Conservation (phyloP, 352 stramenopile species). For the Pythium dissimile region DNA sequence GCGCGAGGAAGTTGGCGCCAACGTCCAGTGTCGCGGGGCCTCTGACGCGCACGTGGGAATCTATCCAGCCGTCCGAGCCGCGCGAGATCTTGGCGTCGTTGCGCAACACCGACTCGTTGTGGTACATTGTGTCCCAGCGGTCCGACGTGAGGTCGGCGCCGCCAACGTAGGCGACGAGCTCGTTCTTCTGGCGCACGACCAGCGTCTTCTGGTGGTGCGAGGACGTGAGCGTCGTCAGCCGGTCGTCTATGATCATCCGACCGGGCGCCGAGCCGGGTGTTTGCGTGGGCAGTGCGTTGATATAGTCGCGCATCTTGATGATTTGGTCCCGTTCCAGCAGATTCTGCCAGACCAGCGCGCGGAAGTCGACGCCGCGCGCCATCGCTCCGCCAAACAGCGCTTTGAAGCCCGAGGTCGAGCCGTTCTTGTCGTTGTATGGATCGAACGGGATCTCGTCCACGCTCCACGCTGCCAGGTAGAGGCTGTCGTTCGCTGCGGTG, state of each 20-base stretch:
- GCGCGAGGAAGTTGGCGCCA: slow-evolving; percentile 43
- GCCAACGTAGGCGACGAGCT: slow-evolving; percentile 44
- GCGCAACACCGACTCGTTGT: slow-evolving; percentile 43
- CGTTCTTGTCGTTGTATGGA: slow-evolving; percentile 27
- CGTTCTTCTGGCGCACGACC: slow-evolving; percentile 23
- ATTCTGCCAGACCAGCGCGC: slow-evolving; percentile 64
- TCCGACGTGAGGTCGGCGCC: slow-evolving; percentile 55
- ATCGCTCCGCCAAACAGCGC: slow-evolving; percentile 32
- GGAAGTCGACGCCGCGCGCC: slow-evolving; percentile 36
- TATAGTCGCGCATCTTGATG: slow-evolving; percentile 47
- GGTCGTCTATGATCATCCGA: slow-evolving; percentile 51
- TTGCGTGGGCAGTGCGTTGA: slow-evolving; percentile 33
- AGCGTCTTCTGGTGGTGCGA: slow-evolving; percentile 56
- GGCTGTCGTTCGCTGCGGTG: slow-evolving; percentile 29
- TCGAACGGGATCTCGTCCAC: slow-evolving; percentile 59
- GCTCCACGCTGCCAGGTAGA: slow-evolving; percentile 45
- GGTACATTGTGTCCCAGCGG: slow-evolving; percentile 59
- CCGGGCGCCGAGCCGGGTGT: slow-evolving; percentile 13
- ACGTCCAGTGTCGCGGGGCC: slow-evolving; percentile 49
- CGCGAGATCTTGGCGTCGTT: slow-evolving; percentile 24
- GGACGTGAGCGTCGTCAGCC: slow-evolving; percentile 23
- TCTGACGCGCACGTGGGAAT: slow-evolving; percentile 40
- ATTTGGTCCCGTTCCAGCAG: slow-evolving; percentile 52
- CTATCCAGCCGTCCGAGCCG: slow-evolving; percentile 49
- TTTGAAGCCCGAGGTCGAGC: slow-evolving; percentile 30